Evolutionary conservation across 805 yeast species (phyloP).

Genomic region (Diddensiella transvaalensis): DNA sequence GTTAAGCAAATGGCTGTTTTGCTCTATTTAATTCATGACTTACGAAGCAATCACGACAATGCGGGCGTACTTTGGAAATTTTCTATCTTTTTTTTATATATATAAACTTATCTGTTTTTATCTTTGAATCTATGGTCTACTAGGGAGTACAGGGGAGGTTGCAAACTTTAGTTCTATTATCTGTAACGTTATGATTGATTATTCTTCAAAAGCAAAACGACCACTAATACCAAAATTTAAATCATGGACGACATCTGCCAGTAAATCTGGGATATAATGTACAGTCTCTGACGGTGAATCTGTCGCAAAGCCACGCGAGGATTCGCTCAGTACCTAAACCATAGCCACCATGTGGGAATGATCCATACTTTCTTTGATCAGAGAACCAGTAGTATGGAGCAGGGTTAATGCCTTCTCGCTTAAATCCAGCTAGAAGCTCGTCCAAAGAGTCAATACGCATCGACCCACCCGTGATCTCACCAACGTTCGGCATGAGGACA

Average conservation of each 20-base stretch:
- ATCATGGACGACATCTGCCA: constrained; percentile 93
- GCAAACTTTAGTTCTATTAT: too few relatives aligned
- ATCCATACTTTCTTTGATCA: constrained; percentile 95
- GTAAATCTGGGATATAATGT: constrained; percentile 96
- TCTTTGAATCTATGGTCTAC: not conserved
- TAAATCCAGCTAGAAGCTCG: constrained; percentile 84
- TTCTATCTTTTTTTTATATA: constrained; percentile 5
- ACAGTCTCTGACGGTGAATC: constrained; percentile 98
- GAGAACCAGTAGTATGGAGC: constrained; percentile 92
- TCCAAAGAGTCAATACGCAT: constrained; percentile 88
- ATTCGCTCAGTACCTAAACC: constrained; percentile 98
- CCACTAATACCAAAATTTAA: too few relatives aligned
- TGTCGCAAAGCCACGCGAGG: constrained; percentile 95
- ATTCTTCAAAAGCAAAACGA: too few relatives aligned
- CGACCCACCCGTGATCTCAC: constrained; percentile 98
- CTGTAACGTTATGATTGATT: too few relatives aligned
- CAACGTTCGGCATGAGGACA: constrained; percentile 98
- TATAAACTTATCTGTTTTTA: not conserved
- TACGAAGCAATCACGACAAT: too few relatives aligned
- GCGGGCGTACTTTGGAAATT: not conserved
- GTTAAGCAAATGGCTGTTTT: not conserved
- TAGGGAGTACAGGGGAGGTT: too few relatives aligned
- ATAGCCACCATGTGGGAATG: constrained; percentile 98
- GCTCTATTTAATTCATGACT: not conserved
- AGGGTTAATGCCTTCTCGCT: constrained; percentile 84